phyloP scores from a whole-genome alignment of 2,329 filamentous ascomycete species.

The Anisogramma anomala region DNA sequence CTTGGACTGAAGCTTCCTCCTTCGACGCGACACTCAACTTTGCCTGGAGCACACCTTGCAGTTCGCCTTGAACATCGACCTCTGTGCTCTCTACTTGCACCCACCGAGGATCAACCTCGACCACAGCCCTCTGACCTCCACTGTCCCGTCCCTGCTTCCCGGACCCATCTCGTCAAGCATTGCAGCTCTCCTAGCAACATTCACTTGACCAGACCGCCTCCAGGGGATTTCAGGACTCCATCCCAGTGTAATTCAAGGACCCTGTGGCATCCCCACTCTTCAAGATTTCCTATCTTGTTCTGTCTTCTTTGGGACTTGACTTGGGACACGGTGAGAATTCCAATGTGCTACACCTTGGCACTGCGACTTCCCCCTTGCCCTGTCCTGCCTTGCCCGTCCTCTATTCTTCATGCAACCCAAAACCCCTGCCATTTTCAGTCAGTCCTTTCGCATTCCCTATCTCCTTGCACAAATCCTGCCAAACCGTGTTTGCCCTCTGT shows the following conservation, averaged over 20 bases:
- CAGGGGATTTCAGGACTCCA: constrained; percentile 14
- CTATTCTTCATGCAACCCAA: not conserved
- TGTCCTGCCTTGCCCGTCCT: constrained; percentile 1
- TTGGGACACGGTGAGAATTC: constrained; percentile 11
- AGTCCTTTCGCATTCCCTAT: not conserved
- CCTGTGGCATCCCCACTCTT: constrained; percentile 14
- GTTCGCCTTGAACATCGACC: too few species aligned
- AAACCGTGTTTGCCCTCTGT: too few species aligned
- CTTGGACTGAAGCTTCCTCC: too few species aligned
- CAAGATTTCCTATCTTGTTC: constrained; percentile 14
- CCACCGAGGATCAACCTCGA: too few species aligned
- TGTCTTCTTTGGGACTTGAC: not conserved
- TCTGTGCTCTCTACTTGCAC: too few species aligned
- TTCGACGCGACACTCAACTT: too few species aligned
- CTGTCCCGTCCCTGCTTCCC: not conserved
- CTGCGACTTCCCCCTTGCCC: constrained; percentile 5
- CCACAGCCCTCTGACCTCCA: not conserved
- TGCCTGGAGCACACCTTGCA: too few species aligned
- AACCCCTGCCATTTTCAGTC: not conserved
- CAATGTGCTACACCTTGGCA: not conserved
- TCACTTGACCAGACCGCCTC: constrained; percentile 14
- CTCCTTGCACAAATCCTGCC: not conserved
- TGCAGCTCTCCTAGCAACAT: constrained; percentile 9
- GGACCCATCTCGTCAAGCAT: not conserved
- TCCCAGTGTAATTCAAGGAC: constrained; percentile 15